Base-by-base conservation (phyloP, 2,329 filamentous ascomycete genomes). In the Zymoseptoria pseudotritici region DNA sequence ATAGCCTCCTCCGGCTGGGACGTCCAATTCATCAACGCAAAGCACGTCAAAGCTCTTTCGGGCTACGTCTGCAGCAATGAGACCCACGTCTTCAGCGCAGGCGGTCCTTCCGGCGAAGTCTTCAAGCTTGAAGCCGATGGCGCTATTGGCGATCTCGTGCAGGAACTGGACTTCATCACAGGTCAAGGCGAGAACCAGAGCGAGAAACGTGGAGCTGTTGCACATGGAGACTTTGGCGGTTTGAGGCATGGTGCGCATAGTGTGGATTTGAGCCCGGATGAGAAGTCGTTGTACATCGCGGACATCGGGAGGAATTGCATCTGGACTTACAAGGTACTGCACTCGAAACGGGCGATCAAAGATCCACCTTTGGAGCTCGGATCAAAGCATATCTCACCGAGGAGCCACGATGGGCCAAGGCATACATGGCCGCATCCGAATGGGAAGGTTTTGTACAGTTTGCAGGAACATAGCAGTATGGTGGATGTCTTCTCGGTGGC, bases 401-500 rank as follows among this genome's bases (percentile, higher is more conserved):
- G 72, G 19, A 36, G 57, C 8, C 67, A 71, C 24, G 72, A 74
- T 58, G 72, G 72, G 17, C 72, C 72, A 3, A 61, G 72, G 57
- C 72, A 74, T 59, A 69, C 70, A 1, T 72, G 68, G 69, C 71
- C 72, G 4, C 71, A 73, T 59, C 71, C 72, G 1, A 71, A 67
- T 24, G 72, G 70, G 2, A 69, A 64, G 50, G 62, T 72, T 2
- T 55, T 74, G 20, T 74, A 74, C 59, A 66, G 64, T 42, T 51
- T 74, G 56, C 71, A 74, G 56, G 72, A 74, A 65, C 72, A 74
- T 58, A 72, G 68, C 42, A 72, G 72, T 58, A 72, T 72, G 60
- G 71, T 74, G 1, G 72, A 73, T 60, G 61, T 71, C 2, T 72
- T 73, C 52, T 53, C 65, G 7, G 62, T 73, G 7, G 63, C 62